These are phyloP conservation scores for Actinomortierella ambigua DNA, from an alignment of 371 early-diverging fungal genomes.

Conservation along the genomic window DNA sequence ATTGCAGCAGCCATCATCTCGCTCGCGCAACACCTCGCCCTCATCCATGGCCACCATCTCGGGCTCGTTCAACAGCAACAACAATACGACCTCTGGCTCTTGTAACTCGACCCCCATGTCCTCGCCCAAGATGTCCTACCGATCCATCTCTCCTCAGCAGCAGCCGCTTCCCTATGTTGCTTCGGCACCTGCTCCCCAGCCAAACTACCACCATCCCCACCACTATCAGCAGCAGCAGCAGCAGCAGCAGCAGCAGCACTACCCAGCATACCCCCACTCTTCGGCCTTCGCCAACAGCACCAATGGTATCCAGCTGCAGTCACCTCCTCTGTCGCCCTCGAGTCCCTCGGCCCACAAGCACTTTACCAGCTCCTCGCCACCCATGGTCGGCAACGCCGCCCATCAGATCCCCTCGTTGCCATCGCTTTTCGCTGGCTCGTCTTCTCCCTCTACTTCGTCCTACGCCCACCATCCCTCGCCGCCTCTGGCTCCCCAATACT, in stretches of 20 bases:
- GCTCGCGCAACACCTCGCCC: constrained; percentile 23
- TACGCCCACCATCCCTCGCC: constrained; percentile 8
- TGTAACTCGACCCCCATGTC: constrained; percentile 13
- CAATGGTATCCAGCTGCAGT: constrained; percentile 26
- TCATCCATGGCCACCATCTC: constrained; percentile 23
- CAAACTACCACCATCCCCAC: constrained; percentile 8
- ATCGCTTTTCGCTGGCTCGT: constrained; percentile 32
- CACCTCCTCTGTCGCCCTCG: constrained; percentile 44
- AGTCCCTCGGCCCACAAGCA: constrained; percentile 33
- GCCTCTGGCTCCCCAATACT: constrained; percentile 1
- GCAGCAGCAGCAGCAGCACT: no score
- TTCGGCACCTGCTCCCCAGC: constrained; percentile 13
- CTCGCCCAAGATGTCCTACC: constrained; percentile 14
- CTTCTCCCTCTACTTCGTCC: constrained; percentile 4
- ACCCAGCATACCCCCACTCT: no score
- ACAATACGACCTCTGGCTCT: constrained; percentile 1
- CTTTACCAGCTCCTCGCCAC: constrained; percentile 38
- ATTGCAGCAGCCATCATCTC: constrained; percentile 7
- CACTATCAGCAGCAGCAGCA: no score
- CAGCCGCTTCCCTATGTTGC: constrained; percentile 2
- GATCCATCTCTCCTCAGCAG: no score
- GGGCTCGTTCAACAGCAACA: constrained; percentile 11
- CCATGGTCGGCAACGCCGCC: constrained; percentile 9
- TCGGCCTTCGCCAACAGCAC: no score
- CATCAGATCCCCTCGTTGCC: constrained; percentile 18